Evolutionary conservation across 306 rosid species (phyloP).

Genomic region (Corylus americana): DNA sequence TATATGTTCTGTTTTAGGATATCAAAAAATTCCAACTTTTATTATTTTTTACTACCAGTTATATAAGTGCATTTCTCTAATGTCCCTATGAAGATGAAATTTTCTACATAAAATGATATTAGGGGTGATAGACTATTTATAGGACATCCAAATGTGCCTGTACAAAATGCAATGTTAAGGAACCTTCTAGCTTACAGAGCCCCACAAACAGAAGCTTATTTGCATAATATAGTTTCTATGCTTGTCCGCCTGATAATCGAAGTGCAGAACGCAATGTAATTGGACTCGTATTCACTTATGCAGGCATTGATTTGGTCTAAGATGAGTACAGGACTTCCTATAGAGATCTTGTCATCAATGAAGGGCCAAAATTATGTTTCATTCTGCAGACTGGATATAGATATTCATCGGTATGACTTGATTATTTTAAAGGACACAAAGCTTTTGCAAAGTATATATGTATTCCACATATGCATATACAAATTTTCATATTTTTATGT

Average conservation of each 20-base stretch:
- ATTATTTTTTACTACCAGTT: not conserved
- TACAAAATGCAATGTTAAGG: not conserved
- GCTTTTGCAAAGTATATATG: not conserved
- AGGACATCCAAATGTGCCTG: not conserved
- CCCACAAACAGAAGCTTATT: not conserved
- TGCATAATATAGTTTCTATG: conserved; percentile 15
- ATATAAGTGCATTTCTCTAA: not conserved
- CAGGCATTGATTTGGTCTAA: conserved; percentile 99
- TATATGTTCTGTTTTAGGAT: not conserved
- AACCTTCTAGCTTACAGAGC: not conserved
- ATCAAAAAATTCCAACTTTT: not conserved
- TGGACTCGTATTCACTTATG: conserved; percentile 19
- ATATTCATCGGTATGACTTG: conserved; percentile 76
- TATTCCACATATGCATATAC: not conserved
- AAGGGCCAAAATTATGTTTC: conserved; percentile 64
- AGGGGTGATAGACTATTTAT: not conserved
- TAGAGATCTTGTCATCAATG: conserved; percentile 90
- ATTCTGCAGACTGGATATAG: conserved; percentile 93
- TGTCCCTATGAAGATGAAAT: not conserved
- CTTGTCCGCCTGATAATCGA: conserved; percentile 11
- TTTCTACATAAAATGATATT: not conserved
- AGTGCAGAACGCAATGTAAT: conserved; percentile 2
- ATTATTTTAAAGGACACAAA: not conserved
- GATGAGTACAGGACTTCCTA: conserved; percentile 98
- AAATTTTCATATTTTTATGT: not conserved